phyloP scores from a whole-genome alignment of 129 eudicot species.

The Tagetes erecta region DNA sequence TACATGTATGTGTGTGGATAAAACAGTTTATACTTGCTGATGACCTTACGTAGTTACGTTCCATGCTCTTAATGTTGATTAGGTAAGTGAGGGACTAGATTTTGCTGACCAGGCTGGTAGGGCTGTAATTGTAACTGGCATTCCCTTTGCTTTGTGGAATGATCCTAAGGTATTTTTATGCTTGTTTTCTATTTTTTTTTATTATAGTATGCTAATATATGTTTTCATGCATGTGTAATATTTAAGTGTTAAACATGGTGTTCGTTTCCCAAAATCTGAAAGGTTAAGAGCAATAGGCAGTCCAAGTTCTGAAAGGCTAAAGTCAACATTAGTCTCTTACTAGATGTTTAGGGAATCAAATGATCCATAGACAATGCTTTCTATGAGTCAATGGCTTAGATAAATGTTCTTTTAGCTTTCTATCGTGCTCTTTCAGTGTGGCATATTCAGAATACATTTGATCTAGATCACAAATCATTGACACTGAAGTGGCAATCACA shows the following conservation, averaged over 20 bases:
- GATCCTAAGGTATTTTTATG: slow-evolving; percentile 81
- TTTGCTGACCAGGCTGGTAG: slow-evolving; percentile 97
- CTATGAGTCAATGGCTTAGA: neutral
- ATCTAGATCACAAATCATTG: neutral
- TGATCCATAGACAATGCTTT: neutral
- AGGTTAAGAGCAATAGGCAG: neutral
- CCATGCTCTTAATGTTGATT: slow-evolving; percentile 19
- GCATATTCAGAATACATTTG: neutral
- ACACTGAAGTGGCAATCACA: slow-evolving; percentile 1
- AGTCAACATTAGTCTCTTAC: neutral
- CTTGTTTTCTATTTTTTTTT: neutral
- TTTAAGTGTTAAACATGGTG: neutral
- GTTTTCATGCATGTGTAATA: neutral
- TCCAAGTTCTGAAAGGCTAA: neutral
- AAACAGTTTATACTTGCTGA: slow-evolving; percentile 8
- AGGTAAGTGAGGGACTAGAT: slow-evolving; percentile 99
- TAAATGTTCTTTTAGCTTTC: neutral
- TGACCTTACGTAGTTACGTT: neutral
- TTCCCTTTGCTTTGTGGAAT: slow-evolving; percentile 85
- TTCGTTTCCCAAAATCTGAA: neutral
- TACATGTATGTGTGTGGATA: neutral
- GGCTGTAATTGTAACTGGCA: slow-evolving; percentile 90
- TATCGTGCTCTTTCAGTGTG: neutral
- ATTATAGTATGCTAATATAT: slow-evolving; percentile 10
- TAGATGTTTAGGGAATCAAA: neutral